Base-by-base conservation (phyloP, 495 filamentous ascomycete genomes). In the Hypoxylon rickii region DNA sequence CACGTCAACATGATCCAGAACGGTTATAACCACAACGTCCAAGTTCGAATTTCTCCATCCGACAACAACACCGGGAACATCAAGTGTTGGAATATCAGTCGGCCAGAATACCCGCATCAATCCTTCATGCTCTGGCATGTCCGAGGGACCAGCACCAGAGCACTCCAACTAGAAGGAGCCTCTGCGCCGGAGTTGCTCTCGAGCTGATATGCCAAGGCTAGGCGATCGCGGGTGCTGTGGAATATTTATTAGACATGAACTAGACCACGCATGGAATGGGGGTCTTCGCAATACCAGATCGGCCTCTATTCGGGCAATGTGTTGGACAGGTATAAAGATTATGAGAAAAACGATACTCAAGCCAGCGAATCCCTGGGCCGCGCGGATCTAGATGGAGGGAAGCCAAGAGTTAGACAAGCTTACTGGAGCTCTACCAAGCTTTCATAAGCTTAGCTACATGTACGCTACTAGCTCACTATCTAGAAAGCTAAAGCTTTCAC, bases 21-120 rank as follows among this genome's bases (percentile, higher is more conserved):
- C 84, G 7, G 91, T 85, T 47, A 97, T 81, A 19, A 97, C 91
- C 62, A 97, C 87, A 22, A 97, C 73, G 73, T 99, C 94, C 42
- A 90, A 75, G 52, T 86, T 87, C 29, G 92, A 96, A 66, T 99
- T 99, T 55, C 89, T 81, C 90, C 92, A 99, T 55, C 94, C 94
- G 15, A 99, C 89, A 51, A 99, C 84, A 38, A 95, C 87, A 6
- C 95, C 95, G 26, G 87, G 81, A 16, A 79, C 75, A 44, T 84
- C 85, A 17, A 81, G 87, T 66, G 86, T 83, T 18, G 86, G 78
- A 31, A 89, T 84, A 76, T 97, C 92, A 54, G 87, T 86, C 56
- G 94, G 94, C 94, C 94, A 99, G 74, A 99, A 97, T 76, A 99
- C 84, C 72, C 94, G 88, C 84, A 97, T 88, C 79, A 97, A 77